A percentile compares a stretch with the other conserved stretches of the same genome.
These are phyloP conservation scores for Curvularia sp. DNA, from an alignment of 2,329 filamentous ascomycete species.

Conservation along the genomic window DNA sequence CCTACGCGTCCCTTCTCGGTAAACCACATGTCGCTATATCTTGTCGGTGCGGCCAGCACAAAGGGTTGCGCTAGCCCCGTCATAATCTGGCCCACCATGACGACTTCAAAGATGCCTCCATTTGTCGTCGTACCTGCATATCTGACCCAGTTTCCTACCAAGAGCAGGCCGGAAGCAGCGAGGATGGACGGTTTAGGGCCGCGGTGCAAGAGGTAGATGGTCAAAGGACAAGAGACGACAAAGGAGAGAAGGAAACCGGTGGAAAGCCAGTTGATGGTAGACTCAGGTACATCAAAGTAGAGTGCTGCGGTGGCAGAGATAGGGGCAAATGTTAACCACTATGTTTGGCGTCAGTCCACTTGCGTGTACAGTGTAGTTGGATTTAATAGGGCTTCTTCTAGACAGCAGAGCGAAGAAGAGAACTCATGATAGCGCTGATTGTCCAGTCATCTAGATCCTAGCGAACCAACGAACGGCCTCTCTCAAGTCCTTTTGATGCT, in stretches of 20 bases:
- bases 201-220: conserved; percentile 78
- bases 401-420: neutral
- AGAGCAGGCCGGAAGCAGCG: conserved; percentile 72
- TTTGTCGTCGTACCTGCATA: conserved; percentile 71
- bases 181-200: conserved; percentile 83
- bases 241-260: conserved; percentile 89
- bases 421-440: neutral
- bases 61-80: conserved; percentile 92
- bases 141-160: conserved; percentile 90
- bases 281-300: conserved; percentile 79
- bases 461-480: neutral
- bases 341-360: conserved; percentile 1
- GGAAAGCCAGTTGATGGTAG: conserved; percentile 89
- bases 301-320: conserved; percentile 75
- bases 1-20: conserved; percentile 81
- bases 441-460: neutral
- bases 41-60: conserved; percentile 84
- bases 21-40: conserved; percentile 96
- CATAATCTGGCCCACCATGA: conserved; percentile 91
- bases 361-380: neutral
- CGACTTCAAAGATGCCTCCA: conserved; percentile 73
- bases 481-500: neutral
- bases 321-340: conserved; percentile 94
- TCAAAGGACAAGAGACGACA: conserved; percentile 70
- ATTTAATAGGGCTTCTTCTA: neutral